These are phyloP conservation scores for Tylopilus plumbeoviolaceoides DNA, from an alignment of 768 basidiomycete genomes.

Conservation along the genomic window DNA sequence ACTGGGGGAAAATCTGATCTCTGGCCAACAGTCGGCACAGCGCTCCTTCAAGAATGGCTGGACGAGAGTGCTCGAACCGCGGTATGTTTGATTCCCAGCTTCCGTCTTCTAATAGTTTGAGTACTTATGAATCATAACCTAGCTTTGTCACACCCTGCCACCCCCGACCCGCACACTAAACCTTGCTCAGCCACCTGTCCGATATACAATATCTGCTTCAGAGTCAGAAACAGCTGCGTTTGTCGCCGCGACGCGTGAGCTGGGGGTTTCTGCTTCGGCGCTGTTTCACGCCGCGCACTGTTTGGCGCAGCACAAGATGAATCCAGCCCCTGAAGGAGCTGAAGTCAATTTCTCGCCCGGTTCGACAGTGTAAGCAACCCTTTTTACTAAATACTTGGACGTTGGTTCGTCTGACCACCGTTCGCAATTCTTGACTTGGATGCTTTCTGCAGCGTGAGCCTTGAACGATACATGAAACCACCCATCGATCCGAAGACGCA, in stretches of 20 bases:
- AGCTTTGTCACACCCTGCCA: slow-evolving; percentile 9
- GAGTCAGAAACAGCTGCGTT: slow-evolving; percentile 12
- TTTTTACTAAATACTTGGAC: neutral
- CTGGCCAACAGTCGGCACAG: neutral
- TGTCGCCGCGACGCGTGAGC: slow-evolving; percentile 4
- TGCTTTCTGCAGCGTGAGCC: slow-evolving; percentile 4
- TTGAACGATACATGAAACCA: slow-evolving; percentile 18
- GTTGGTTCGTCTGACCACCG: neutral
- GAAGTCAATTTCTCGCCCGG: slow-evolving; percentile 16
- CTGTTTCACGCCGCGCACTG: slow-evolving; percentile 23
- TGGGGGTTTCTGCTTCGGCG: slow-evolving; percentile 11
- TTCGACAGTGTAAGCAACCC: slow-evolving; percentile 8
- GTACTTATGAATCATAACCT: too few relatives aligned
- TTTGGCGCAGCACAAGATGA: slow-evolving; percentile 21
- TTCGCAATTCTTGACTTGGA: neutral
- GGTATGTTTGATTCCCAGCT: slow-evolving; percentile 5
- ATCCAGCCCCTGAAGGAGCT: slow-evolving; percentile 9
- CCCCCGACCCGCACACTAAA: slow-evolving; percentile 6
- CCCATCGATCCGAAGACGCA: slow-evolving; percentile 18
- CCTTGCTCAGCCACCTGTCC: slow-evolving; percentile 6
- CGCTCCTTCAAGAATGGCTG: slow-evolving; percentile 12
- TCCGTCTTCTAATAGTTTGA: neutral
- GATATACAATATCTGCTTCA: neutral
- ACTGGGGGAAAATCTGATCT: slow-evolving; percentile 14
- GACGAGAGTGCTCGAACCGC: neutral